Conservation (phyloP, 768 basidiomycete genomes). For the Pleurotus salmoneostramineus region DNA sequence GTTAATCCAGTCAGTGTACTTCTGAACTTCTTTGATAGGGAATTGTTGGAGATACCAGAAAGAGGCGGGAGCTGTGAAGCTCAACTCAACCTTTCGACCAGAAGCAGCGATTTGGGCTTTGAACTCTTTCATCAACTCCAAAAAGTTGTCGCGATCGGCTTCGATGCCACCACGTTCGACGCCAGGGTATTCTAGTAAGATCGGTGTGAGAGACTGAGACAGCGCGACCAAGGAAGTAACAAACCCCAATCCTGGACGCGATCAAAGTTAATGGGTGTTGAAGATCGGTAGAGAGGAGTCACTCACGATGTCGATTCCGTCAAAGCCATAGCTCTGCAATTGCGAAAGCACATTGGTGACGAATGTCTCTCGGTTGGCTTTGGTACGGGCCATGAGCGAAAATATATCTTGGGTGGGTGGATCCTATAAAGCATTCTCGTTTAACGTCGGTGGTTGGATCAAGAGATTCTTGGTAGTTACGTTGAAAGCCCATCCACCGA, state of each 20-base stretch:
- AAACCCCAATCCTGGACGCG: background rate
- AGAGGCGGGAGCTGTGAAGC: background rate
- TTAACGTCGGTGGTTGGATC: background rate
- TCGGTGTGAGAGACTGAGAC: background rate
- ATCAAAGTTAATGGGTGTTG: background rate
- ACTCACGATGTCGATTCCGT: background rate
- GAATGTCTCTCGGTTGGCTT: background rate
- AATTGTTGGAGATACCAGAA: constrained; percentile 3
- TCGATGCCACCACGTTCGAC: background rate
- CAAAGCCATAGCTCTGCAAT: background rate
- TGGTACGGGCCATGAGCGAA: background rate
- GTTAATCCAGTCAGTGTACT: constrained; percentile 8
- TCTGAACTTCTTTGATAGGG: background rate
- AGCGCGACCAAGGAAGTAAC: background rate
- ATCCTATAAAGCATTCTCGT: background rate
- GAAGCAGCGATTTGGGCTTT: background rate
- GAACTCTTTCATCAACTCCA: background rate
- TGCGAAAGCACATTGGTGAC: background rate
- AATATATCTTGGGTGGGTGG: background rate
- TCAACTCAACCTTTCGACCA: background rate
- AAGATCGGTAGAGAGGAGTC: background rate
- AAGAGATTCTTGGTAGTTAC: background rate
- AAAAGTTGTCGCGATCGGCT: background rate
- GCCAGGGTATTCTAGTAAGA: background rate
- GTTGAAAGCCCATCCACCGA: constrained; percentile 9